phyloP scores from a whole-genome alignment of 805 yeast genomes.

The Saturnispora silvae region DNA sequence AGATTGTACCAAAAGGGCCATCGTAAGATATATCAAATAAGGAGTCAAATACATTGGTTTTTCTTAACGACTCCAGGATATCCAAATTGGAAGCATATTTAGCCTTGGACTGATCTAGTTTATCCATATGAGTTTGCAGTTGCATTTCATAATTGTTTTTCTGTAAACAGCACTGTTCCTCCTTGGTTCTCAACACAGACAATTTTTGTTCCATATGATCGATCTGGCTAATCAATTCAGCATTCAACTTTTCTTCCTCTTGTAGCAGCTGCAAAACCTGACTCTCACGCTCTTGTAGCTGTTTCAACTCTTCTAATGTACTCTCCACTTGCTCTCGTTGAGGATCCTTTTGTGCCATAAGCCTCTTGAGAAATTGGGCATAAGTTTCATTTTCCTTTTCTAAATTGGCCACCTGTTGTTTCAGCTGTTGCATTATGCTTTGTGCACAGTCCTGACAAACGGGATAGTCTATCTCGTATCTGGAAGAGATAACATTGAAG shows the following conservation, averaged over 20 bases:
- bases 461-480: constrained; percentile 75
- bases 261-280: constrained; percentile 30
- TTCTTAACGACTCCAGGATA: constrained; percentile 60
- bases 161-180: constrained; percentile 34
- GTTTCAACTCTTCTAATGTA: constrained; percentile 35
- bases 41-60: constrained; percentile 72
- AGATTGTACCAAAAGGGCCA: constrained; percentile 79
- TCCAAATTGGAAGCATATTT: constrained; percentile 51
- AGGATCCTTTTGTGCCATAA: constrained; percentile 46
- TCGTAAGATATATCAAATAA: constrained; percentile 77
- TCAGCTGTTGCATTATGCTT: constrained; percentile 51
- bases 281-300: constrained; percentile 32
- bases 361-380: constrained; percentile 56
- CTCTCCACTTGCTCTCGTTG: constrained; percentile 32
- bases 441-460: constrained; percentile 81
- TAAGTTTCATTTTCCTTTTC: constrained; percentile 73
- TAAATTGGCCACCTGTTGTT: constrained; percentile 58
- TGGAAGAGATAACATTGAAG: constrained; percentile 65
- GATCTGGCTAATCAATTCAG: constrained; percentile 39
- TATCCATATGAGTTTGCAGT: constrained; percentile 37
- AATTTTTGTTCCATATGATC: constrained; percentile 32
- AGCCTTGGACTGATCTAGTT: constrained; percentile 52
- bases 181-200: constrained; percentile 30
- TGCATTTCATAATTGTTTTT: constrained; percentile 51
- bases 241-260: constrained; percentile 33